Evolutionary conservation across 2,329 filamentous ascomycete genomes (phyloP).

Genomic region (Kalmusia sp.): DNA sequence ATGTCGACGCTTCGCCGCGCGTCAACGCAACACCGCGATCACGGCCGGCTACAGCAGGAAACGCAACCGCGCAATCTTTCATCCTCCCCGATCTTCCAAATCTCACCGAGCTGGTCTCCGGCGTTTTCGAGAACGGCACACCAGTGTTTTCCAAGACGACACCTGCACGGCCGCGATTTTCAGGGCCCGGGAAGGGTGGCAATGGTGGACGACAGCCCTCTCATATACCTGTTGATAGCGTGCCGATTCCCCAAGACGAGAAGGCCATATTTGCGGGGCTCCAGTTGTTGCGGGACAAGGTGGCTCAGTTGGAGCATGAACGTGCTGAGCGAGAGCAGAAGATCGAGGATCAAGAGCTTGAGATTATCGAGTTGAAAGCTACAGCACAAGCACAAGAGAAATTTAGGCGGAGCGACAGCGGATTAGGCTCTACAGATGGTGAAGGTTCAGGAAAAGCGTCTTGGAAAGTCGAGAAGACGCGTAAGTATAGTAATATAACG

Average conservation of each 20-base stretch:
- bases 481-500: conserved; percentile 52
- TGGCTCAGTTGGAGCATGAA: conserved; percentile 62
- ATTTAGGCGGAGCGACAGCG: conserved; percentile 54
- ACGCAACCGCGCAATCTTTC: conserved; percentile 65
- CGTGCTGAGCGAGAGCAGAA: conserved; percentile 59
- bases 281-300: conserved; percentile 64
- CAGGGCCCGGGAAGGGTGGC: conserved; percentile 51
- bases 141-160: conserved; percentile 61
- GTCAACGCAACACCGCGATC: conserved; percentile 31
- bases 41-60: conserved; percentile 52
- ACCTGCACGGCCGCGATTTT: conserved; percentile 62
- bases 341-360: conserved; percentile 59
- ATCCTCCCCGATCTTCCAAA: conserved; percentile 67
- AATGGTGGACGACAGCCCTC: conserved; percentile 36
- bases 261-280: conserved; percentile 69
- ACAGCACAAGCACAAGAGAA: conserved; percentile 53
- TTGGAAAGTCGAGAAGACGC: conserved; percentile 60
- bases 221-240: conserved; percentile 58
- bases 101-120: conserved; percentile 67
- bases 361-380: conserved; percentile 59
- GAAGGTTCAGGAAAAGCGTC: conserved; percentile 50
- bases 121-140: conserved; percentile 64
- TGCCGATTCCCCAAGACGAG: conserved; percentile 67
- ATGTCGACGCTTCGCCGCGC: conserved; percentile 29
- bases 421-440: conserved; percentile 54